Base-by-base conservation (phyloP, 1,139 yeast genomes). In the Saccharomyces hybrid region DNA sequence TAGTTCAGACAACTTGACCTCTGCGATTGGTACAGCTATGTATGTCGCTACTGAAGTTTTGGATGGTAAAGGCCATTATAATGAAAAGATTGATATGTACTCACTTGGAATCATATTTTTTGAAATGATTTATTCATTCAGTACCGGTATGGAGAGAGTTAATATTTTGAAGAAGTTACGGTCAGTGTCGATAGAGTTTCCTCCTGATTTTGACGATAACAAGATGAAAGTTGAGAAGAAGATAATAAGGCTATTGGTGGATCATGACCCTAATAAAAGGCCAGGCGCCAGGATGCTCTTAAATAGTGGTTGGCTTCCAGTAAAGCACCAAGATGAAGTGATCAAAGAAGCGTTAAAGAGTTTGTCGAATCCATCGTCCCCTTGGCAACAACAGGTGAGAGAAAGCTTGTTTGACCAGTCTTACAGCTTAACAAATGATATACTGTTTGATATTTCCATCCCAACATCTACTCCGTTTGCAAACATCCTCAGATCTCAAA, bases 1-100 rank as follows among this genome's bases (percentile, higher is more conserved):
- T 1, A 64, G 68, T 50, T 73, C 80, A n/a, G 95, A 85, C 46
- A 96, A 91, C 61, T 73, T 91, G 57, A 90, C 97, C 0, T 87
- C 97, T 0, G 91, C 89, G 31, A 90, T 93, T 41, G 99, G 99
- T 3, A 95, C 99, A 0, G 83, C 95, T 0, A 78, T 93, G 49
- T 95, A 95, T 66, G 95, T 93, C 52, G 99, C 99, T 0, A 82
- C 83, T 30, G 99, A 95, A 66, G 95, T 91, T 0, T 75, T 88
- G 6, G 76, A 82, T n/a, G 82, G 82, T 0, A 73, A 73, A 49
- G 95, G 95, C 1, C 76, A 80, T 28, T 93, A 93, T 67, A 86
- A 90, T 66, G 96, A 88, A 59, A 93, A 93, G 62, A 96, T 93
- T 27, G 99, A 95, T 68, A 86, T 95, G 88, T 95, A 90, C 68